These are phyloP conservation scores for Penicillium turbatum DNA, from an alignment of 495 filamentous ascomycete species.

Conservation along the genomic window DNA sequence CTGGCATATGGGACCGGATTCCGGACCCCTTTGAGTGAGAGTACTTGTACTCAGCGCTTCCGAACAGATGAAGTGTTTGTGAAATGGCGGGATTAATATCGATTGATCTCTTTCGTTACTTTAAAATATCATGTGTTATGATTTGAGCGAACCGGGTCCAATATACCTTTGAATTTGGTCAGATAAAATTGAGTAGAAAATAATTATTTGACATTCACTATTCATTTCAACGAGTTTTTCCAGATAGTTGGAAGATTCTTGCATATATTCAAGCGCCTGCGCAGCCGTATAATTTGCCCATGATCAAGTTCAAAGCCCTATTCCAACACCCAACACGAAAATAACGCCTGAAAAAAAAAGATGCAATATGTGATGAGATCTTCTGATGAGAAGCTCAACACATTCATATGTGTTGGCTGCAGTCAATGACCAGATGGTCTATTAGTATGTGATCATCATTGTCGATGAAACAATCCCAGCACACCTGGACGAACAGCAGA, in stretches of 20 bases:
- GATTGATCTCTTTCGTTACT: not conserved
- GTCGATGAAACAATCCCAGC: not conserved
- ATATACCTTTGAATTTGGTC: slow-evolving; percentile 1
- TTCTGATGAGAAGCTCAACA: not conserved
- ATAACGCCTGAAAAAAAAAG: slow-evolving; percentile 6
- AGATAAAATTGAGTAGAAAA: slow-evolving; percentile 7
- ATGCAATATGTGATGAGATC: slow-evolving; percentile 1
- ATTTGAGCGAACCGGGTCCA: slow-evolving; percentile 9
- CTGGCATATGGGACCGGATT: slow-evolving; percentile 78
- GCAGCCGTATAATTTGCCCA: not conserved
- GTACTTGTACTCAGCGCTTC: slow-evolving; percentile 89
- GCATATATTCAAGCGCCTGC: slow-evolving; percentile 1
- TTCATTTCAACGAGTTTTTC: not conserved
- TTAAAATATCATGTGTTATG: slow-evolving; percentile 22
- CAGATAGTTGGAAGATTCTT: not conserved
- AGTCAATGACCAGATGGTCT: not conserved
- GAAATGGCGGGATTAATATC: slow-evolving; percentile 69
- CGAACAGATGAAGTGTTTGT: slow-evolving; percentile 92
- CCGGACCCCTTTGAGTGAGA: slow-evolving; percentile 69
- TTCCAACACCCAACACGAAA: not conserved
- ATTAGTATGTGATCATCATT: not conserved
- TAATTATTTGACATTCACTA: not conserved
- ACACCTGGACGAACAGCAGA: not conserved
- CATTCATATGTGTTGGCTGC: not conserved
- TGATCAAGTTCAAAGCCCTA: not conserved